phyloP scores from a whole-genome alignment of 2,329 filamentous ascomycete species.

The Claviceps sp. region DNA sequence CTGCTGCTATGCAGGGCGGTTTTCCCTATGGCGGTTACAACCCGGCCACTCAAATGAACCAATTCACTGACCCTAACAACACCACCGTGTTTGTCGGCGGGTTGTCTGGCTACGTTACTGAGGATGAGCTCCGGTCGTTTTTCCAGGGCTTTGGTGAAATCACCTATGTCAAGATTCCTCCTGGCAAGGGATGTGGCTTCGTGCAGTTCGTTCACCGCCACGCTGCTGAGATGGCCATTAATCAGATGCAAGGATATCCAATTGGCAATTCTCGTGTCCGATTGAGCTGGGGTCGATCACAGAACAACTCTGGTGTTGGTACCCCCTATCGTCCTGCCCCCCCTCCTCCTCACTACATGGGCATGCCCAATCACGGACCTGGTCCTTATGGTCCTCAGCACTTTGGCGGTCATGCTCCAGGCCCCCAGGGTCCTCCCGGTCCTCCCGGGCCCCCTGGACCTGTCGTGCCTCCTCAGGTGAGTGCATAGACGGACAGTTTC shows the following conservation, averaged over 20 bases:
- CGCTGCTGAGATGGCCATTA: constrained; percentile 99
- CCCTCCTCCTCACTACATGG: constrained; percentile 42
- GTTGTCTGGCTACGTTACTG: constrained; percentile 92
- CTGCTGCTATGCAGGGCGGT: constrained; percentile 16
- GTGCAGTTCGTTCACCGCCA: constrained; percentile 99
- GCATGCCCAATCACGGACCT: constrained; percentile 30
- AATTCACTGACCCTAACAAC: constrained; percentile 99
- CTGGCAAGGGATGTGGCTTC: constrained; percentile 97
- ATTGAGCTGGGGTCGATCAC: constrained; percentile 91
- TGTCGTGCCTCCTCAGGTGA: constrained; percentile 27
- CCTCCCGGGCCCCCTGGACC: constrained; percentile 24
- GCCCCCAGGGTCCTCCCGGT: constrained; percentile 23
- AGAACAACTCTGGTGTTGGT: constrained; percentile 98
- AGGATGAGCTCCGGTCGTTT: constrained; percentile 98
- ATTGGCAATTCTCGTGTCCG: constrained; percentile 98
- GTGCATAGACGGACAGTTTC: constrained; percentile 5
- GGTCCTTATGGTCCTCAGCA: constrained; percentile 28
- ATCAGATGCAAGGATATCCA: constrained; percentile 99
- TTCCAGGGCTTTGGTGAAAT: constrained; percentile 99
- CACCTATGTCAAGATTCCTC: constrained; percentile 98
- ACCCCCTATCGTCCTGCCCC: constrained; percentile 95
- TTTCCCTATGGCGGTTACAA: constrained; percentile 33
- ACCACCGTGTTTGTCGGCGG: constrained; percentile 98
- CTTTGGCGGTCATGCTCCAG: constrained; percentile 22
- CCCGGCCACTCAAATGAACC: constrained; percentile 64